Base-by-base conservation (phyloP, 805 yeast genomes). In the Wickerhamomyces xylosicus region DNA sequence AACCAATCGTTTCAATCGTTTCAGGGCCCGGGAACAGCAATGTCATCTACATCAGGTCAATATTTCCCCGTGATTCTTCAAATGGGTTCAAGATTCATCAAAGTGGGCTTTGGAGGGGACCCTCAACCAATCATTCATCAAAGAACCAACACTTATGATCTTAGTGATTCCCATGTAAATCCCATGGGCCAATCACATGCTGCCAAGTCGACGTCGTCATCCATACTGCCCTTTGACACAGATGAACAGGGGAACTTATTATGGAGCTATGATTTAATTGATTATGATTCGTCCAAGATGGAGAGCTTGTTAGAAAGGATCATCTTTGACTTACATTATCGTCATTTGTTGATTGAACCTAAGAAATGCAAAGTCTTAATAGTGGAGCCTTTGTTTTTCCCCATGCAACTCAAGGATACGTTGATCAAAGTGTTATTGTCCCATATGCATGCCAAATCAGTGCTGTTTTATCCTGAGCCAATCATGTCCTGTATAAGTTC, bases 71-170 rank as follows among this genome's bases (percentile, higher is more conserved):
- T 63, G 3, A 45, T 64, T 6, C 36, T 65, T 2, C 51, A 53
- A 28, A 25, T 64, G 1, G 69, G 69, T 0, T 46, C 65, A 0
- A 47, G 64, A 19, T 48, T 46, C 18, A 47, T 64, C 13, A 52
- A 47, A n/a, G 56, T 64, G 13, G 71, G 71, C 0, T 37, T 58
- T 17, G 60, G 66, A 2, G 71, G 69, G 1, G 58, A 58, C 19
- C 41, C 52, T 0, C 31, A 25, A 4, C 54, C 56, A 2, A 38
- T 45, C 6, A 37, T 47, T 5, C 19, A 41, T 20, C 34, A 37
- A 2, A 18, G 41, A 3, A 53, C 58, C 1, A 44, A 46, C 33
- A 21, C 22, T 13, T 53, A 44, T 31, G 47, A 47, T 31, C 43
- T 49, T 3, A 15, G 33, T 5, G 41, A 43, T 37, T 7, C 29